Evolutionary conservation across 192 early-diverging fungal genomes (phyloP).

Genomic region (Dimargaris verticillata): DNA sequence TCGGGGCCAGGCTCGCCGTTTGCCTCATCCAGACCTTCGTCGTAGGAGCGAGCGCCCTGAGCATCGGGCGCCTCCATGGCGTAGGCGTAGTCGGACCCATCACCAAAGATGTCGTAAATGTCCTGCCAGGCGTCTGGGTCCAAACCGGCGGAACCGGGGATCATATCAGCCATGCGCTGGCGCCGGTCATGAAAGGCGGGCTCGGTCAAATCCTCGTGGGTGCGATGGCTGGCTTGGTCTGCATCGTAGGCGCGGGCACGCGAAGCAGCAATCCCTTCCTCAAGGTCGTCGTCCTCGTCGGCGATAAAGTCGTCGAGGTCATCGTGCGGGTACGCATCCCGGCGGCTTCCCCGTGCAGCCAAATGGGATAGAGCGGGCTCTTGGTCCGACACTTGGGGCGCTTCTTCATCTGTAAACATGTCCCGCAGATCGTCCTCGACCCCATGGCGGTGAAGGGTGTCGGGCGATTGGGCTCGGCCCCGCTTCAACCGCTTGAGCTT

Average conservation of each 20-base stretch:
- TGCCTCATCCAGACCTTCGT: constrained; percentile 17
- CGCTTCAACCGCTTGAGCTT: constrained; percentile 64
- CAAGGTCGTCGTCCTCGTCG: constrained; percentile 34
- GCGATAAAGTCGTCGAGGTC: constrained; percentile 36
- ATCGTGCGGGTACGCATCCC: constrained; percentile 22
- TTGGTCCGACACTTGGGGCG: constrained; percentile 8
- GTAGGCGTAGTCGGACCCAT: constrained; percentile 72
- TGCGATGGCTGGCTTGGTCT: background rate
- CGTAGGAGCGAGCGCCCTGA: constrained; percentile 5
- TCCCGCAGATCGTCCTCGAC: constrained; percentile 27
- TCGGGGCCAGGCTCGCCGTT: constrained; percentile 18
- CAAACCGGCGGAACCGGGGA: constrained; percentile 25
- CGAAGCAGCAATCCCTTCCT: constrained; percentile 1
- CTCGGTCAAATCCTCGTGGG: too few species aligned
- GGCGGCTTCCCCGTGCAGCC: constrained; percentile 5
- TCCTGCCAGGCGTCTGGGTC: constrained; percentile 54
- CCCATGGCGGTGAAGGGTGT: background rate
- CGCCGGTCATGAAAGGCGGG: background rate
- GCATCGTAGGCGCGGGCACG: constrained; percentile 10
- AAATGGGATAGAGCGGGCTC: too few species aligned
- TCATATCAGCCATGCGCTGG: constrained; percentile 15
- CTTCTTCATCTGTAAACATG: constrained; percentile 62
- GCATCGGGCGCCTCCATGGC: constrained; percentile 17
- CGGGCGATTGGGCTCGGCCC: constrained; percentile 36
- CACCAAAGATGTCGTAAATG: constrained; percentile 82